These are phyloP conservation scores for Aegilops longissima DNA, from an alignment of 176 grass and related monocot species.

Conservation along the genomic window DNA sequence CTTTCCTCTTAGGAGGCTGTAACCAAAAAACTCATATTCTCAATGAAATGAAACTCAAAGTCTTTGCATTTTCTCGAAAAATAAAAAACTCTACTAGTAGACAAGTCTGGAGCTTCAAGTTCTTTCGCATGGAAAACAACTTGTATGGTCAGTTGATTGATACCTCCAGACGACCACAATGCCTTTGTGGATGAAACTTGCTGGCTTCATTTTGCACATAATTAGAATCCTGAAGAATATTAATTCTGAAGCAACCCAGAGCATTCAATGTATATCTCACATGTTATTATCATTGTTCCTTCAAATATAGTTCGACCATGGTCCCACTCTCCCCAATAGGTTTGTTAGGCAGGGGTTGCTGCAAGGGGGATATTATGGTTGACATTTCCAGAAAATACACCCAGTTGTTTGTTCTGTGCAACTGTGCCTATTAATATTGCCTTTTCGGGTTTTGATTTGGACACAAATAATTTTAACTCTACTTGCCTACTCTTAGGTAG, in stretches of 20 bases:
- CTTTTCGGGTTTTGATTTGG: neutral
- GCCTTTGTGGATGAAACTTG: neutral
- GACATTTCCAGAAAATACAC: neutral
- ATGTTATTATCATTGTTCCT: conserved; percentile 6
- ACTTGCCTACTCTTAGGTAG: conserved; percentile 46
- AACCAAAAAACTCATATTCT: no score
- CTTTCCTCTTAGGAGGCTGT: no score
- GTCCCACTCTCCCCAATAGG: neutral
- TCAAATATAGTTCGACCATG: conserved; percentile 1
- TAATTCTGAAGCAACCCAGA: neutral
- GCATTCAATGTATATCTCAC: neutral
- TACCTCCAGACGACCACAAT: neutral
- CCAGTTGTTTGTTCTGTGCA: neutral
- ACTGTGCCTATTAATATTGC: neutral
- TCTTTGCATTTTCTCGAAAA: no score
- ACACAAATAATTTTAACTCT: conserved; percentile 14
- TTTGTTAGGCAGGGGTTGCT: conserved; percentile 12
- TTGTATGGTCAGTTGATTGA: neutral
- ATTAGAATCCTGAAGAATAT: neutral
- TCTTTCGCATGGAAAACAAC: neutral
- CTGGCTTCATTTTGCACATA: neutral
- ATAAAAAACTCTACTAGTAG: neutral
- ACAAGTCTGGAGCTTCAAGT: neutral
- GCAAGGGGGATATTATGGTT: neutral
- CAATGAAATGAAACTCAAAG: no score